Evolutionary conservation across 1,284 basidiomycete species (phyloP).

Genomic region (Singerocomus inundabilis): DNA sequence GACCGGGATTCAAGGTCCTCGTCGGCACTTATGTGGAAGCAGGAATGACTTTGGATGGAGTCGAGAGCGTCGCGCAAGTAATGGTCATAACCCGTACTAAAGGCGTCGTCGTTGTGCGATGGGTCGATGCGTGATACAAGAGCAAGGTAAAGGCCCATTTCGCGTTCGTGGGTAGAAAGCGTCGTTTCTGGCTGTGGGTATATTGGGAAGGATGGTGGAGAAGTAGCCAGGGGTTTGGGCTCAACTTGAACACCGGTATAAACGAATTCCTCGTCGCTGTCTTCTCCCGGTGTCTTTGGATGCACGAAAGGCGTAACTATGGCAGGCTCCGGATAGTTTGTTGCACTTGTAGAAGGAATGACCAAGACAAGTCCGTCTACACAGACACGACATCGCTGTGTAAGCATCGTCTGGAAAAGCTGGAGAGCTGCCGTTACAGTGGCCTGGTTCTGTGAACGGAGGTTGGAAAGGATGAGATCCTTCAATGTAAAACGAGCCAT

Average conservation of each 20-base stretch:
- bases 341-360: conserved; percentile 67
- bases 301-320: conserved; percentile 32
- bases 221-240: conserved; percentile 11
- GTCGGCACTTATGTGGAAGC: conserved; percentile 46
- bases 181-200: conserved; percentile 68
- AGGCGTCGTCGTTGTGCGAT: conserved; percentile 66
- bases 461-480: conserved; percentile 79
- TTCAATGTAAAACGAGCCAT: conserved; percentile 87
- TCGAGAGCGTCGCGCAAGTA: conserved; percentile 81
- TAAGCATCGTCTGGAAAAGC: conserved; percentile 73
- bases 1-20: conserved; percentile 40
- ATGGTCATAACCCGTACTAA: conserved; percentile 83
- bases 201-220: conserved; percentile 31
- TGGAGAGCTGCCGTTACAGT: conserved; percentile 77
- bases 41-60: conserved; percentile 63
- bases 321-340: conserved; percentile 67
- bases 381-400: conserved; percentile 66
- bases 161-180: conserved; percentile 74
- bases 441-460: conserved; percentile 63
- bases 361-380: conserved; percentile 68
- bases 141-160: conserved; percentile 78
- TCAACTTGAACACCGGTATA: conserved; percentile 55
- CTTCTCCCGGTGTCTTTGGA: conserved; percentile 32
- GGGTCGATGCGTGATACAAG: conserved; percentile 81
- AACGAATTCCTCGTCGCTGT: conserved; percentile 63